These are phyloP conservation scores for Lactarius indigo DNA, from an alignment of 768 basidiomycete species.

Conservation along the genomic window DNA sequence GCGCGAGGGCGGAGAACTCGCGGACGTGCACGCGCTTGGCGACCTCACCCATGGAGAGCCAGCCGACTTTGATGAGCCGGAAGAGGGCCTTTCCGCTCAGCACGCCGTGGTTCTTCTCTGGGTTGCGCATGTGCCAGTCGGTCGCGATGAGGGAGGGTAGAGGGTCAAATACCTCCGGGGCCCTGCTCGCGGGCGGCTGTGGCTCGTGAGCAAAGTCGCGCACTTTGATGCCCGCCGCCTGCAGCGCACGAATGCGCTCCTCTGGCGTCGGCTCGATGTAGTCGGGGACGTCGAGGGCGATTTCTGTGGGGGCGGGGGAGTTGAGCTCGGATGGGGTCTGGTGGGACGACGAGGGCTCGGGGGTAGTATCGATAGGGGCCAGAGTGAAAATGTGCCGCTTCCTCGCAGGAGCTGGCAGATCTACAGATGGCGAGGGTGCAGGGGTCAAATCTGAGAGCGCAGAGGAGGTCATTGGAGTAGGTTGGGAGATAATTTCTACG, in stretches of 20 bases:
- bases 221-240: constrained; percentile 32
- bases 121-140: constrained; percentile 32
- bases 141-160: constrained; percentile 27
- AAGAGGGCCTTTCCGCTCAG: constrained; percentile 28
- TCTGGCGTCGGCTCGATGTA: constrained; percentile 13
- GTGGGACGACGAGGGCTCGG: neutral
- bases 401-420: neutral
- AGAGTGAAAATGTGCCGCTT: constrained; percentile 2
- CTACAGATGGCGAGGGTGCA: neutral
- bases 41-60: constrained; percentile 31
- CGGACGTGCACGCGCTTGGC: constrained; percentile 24
- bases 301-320: constrained; percentile 32
- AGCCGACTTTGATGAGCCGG: constrained; percentile 30
- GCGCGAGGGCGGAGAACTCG: constrained; percentile 26
- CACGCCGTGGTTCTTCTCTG: constrained; percentile 6
- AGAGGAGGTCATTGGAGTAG: neutral
- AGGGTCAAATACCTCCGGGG: constrained; percentile 30
- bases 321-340: constrained; percentile 23
- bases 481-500: neutral
- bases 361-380: neutral
- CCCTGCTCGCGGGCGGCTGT: constrained; percentile 10
- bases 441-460: neutral
- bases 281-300: constrained; percentile 25
- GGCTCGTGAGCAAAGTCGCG: constrained; percentile 33
- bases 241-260: constrained; percentile 14